Percentiles rank a stretch among this genome's conserved stretches.
phyloP scores from a whole-genome alignment of 2,329 filamentous ascomycete genomes.

The Talaromyces marneffei region DNA sequence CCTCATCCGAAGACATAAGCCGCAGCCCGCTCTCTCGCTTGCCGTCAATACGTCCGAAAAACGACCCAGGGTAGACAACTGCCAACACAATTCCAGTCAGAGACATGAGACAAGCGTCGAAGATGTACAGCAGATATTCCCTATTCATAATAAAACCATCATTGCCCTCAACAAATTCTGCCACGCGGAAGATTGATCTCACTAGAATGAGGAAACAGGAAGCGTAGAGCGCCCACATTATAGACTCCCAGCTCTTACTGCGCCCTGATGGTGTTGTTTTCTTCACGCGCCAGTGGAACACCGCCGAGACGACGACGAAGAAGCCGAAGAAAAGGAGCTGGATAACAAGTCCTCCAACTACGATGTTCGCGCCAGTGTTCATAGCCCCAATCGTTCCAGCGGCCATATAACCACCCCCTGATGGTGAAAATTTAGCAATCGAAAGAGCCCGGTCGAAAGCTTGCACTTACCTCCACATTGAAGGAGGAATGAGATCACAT shows the following conservation, averaged over 20 bases:
- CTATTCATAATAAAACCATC: slow-evolving; percentile 18
- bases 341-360: slow-evolving; percentile 27
- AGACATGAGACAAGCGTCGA: slow-evolving; percentile 21
- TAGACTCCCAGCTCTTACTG: slow-evolving; percentile 18
- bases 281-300: slow-evolving; percentile 19
- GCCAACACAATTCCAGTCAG: neutral
- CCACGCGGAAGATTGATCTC: slow-evolving; percentile 20
- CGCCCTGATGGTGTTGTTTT: neutral
- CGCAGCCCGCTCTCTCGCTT: neutral
- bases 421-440: neutral
- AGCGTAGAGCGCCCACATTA: slow-evolving; percentile 25
- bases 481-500: slow-evolving; percentile 30
- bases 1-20: neutral
- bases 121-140: slow-evolving; percentile 21
- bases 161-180: slow-evolving; percentile 19
- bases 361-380: slow-evolving; percentile 17
- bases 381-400: neutral
- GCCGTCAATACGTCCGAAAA: neutral
- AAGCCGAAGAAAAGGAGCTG: slow-evolving; percentile 30
- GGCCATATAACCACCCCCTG: slow-evolving; percentile 17
- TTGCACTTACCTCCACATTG: slow-evolving; percentile 21
- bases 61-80: neutral
- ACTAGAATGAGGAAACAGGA: slow-evolving; percentile 18
- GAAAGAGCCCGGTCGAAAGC: neutral
- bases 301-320: slow-evolving; percentile 22